Conservation (phyloP, 495 filamentous ascomycete species). For the Daldinia grandis region DNA sequence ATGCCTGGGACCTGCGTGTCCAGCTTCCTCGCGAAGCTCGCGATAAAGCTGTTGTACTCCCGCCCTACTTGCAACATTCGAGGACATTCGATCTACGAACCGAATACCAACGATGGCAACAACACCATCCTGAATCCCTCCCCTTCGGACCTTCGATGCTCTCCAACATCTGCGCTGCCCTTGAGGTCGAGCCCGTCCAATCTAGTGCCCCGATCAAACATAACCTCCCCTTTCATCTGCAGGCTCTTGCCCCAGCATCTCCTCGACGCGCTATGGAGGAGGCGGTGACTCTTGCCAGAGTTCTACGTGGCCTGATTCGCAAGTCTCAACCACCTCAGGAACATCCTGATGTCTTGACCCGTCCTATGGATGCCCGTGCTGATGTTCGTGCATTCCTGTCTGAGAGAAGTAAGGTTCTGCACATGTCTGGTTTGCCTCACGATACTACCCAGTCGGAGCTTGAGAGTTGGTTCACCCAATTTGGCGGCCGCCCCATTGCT, state of each 20-base stretch:
- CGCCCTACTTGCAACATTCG: conserved; percentile 96
- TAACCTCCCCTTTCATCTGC: conserved; percentile 96
- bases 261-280: conserved; percentile 98
- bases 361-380: conserved; percentile 95
- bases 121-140: conserved; percentile 95
- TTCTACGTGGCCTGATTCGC: conserved; percentile 87
- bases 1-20: conserved; percentile 98
- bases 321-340: conserved; percentile 95
- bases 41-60: conserved; percentile 95
- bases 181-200: conserved; percentile 96
- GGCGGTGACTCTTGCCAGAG: conserved; percentile 89
- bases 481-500: conserved; percentile 96
- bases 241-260: conserved; percentile 95
- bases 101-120: conserved; percentile 98
- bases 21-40: conserved; percentile 96
- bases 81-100: conserved; percentile 95
- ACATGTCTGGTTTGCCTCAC: conserved; percentile 95
- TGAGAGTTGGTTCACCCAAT: conserved; percentile 99
- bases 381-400: conserved; percentile 96
- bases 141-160: conserved; percentile 95
- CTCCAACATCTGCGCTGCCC: conserved; percentile 92
- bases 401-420: conserved; percentile 95
- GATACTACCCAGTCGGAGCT: conserved; percentile 98
- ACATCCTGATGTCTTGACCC: conserved; percentile 90
- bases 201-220: conserved; percentile 98